Evolutionary conservation across 441 rosid species (phyloP), one percentile per base, ranked within the genome.

Genomic region (Monsonia emarginata): DNA sequence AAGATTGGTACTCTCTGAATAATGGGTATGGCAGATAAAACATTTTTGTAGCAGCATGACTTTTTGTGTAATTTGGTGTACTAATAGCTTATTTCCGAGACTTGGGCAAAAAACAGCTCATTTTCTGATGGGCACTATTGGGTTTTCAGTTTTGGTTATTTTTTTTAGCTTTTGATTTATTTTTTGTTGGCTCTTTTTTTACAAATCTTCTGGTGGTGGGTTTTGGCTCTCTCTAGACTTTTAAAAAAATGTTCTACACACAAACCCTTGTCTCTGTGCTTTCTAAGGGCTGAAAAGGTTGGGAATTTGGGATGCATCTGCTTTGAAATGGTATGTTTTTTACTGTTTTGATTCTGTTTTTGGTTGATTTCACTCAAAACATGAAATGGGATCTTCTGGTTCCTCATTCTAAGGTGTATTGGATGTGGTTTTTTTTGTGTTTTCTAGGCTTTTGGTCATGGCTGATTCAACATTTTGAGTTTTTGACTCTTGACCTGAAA

Each of bases 121-220:
- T 61, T 71, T 69, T 69, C 78, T 72, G 64, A 40, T 36, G 69
- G 71, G 44, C 66, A 62, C 28, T 76, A 25, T 28, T 66, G 54
- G 67, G 28, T 61, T 22, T 28, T 66, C 46, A 65, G 28, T 61
- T 22, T 18, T 13, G 48, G 14, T 52, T 22, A 16, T 21, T 21
- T 16, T 9, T 54, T 60, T 66, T 34, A 31, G 38, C 22, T 16
- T 50, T 72, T 61, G 69, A 65, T 52, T 36, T 63, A 65, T 52
- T 36, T 63, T 59, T n/a, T 0, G 7, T 54, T 21, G 65, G 60
- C 63, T 65, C 65, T 60, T 61, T 59, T n/a, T 16, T 62, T 9
- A 40, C 10, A 21, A 61, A 40, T 40, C 54, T 69, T 38, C 28
- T 13, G 27, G 28, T 32, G 6, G 32, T 63, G 76, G 63, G 28